Conservation (phyloP, 2,329 filamentous ascomycete genomes). For the Phialophora macrospora region DNA sequence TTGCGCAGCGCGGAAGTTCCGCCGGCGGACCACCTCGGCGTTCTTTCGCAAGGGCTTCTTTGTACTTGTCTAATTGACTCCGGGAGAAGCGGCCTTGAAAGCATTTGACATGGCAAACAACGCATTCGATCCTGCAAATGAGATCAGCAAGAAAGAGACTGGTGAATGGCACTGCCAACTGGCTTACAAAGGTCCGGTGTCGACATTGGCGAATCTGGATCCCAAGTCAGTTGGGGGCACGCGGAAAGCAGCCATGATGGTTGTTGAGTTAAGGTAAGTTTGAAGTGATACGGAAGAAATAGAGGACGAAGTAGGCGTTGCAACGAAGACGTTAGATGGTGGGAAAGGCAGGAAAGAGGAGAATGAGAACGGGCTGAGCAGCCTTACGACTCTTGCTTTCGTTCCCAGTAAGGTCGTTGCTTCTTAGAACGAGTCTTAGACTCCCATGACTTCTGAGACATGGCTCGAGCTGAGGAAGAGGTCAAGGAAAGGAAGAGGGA, state of each 20-base stretch:
- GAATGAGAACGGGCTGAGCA: not conserved
- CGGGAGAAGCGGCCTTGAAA: conserved; percentile 51
- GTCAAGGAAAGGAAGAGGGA: not conserved
- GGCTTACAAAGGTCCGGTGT: not conserved
- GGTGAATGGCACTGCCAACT: not conserved
- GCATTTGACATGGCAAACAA: conserved; percentile 52
- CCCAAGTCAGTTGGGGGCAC: not conserved
- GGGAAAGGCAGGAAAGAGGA: not conserved
- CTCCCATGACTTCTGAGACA: conserved; percentile 16
- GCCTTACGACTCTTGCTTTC: conserved; percentile 31
- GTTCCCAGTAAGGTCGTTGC: conserved; percentile 28
- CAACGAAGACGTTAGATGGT: not conserved
- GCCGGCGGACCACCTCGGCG: conserved; percentile 33
- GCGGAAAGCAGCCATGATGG: not conserved
- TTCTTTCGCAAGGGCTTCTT: conserved; percentile 19
- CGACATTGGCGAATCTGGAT: conserved; percentile 7
- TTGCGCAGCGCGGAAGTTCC: conserved; percentile 48
- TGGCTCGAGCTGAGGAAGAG: not conserved
- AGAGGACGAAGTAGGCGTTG: not conserved
- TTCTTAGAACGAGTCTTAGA: conserved; percentile 28
- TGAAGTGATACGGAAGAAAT: not conserved
- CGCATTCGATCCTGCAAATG: conserved; percentile 53
- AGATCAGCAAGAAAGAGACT: not conserved
- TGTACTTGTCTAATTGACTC: conserved; percentile 50
- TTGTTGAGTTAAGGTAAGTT: not conserved